Conservation (phyloP, 345 rosid species). For the Passiflora organensis region DNA sequence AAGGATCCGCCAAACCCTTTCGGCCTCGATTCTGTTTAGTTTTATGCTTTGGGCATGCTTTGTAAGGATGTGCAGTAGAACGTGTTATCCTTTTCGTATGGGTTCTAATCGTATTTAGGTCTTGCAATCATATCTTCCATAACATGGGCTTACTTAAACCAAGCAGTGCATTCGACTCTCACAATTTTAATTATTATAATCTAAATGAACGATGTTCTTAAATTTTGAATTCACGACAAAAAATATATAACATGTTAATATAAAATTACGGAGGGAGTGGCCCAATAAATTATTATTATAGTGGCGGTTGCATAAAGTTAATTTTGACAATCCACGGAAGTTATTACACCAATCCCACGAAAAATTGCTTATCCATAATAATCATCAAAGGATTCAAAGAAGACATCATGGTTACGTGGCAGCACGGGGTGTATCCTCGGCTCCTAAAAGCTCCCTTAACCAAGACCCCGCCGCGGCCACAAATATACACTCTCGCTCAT, state of each 20-base stretch:
- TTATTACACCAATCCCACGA: constrained; percentile 9
- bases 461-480: not conserved
- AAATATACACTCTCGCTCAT: not conserved
- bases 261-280: too few species aligned
- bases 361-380: constrained; percentile 30
- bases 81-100: constrained; percentile 13
- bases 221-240: too few species aligned
- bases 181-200: too few species aligned
- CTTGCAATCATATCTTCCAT: too few species aligned
- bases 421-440: constrained; percentile 59
- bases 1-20: constrained; percentile 9
- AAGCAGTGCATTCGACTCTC: too few species aligned
- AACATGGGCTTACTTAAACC: too few species aligned
- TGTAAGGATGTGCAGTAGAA: not conserved
- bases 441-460: constrained; percentile 22
- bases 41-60: not conserved
- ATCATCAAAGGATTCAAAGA: constrained; percentile 5
- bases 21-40: constrained; percentile 5
- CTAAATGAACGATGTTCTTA: too few species aligned
- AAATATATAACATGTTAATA: too few species aligned
- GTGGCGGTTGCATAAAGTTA: too few species aligned
- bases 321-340: too few species aligned
- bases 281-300: too few species aligned
- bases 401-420: constrained; percentile 84
- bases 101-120: not conserved